These are phyloP conservation scores for Cladosporium colombiae DNA, from an alignment of 2,329 filamentous ascomycete genomes.

Conservation along the genomic window DNA sequence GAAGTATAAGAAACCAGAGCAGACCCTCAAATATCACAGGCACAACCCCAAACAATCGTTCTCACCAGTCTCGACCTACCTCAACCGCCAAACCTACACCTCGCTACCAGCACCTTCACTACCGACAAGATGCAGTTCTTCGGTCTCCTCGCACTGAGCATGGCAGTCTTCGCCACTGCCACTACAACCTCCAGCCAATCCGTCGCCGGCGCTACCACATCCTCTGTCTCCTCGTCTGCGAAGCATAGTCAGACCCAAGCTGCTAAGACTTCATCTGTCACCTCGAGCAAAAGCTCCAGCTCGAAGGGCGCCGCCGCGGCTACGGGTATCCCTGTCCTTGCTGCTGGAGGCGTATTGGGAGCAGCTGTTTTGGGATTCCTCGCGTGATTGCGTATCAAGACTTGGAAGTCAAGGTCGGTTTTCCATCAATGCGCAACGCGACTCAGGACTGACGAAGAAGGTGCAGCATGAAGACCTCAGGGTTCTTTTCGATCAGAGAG, in stretches of 20 bases:
- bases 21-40: background rate
- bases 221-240: background rate
- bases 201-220: background rate
- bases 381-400: background rate
- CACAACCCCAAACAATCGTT: background rate
- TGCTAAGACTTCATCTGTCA: background rate
- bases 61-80: background rate
- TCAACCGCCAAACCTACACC: background rate
- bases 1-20: background rate
- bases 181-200: constrained; percentile 4
- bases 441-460: background rate
- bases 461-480: background rate
- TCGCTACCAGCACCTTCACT: background rate
- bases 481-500: no score
- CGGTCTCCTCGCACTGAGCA: background rate
- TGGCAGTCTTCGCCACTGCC: constrained; percentile 11
- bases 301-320: constrained; percentile 9
- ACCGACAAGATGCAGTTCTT: constrained; percentile 5
- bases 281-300: background rate
- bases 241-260: background rate
- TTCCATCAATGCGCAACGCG: background rate
- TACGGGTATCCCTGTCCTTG: constrained; percentile 3
- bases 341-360: constrained; percentile 13
- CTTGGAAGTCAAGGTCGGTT: background rate
- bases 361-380: constrained; percentile 11